Evolutionary conservation across 1,284 basidiomycete genomes (phyloP).

Genomic region (Boletus smithii): DNA sequence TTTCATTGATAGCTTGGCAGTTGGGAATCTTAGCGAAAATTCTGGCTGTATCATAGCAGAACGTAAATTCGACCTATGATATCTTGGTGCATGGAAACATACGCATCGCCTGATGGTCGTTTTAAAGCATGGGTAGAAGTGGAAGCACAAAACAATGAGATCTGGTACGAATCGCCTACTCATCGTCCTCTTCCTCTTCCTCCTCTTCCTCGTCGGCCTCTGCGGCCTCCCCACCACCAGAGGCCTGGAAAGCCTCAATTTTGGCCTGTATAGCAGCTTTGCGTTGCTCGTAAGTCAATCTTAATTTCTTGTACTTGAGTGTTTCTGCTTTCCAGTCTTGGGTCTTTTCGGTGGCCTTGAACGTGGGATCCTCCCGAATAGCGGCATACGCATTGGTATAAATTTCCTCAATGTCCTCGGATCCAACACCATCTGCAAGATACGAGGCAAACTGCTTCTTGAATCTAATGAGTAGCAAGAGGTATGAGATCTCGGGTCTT

Average conservation of each 20-base stretch:
- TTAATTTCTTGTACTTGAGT: conserved; percentile 68
- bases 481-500: conserved; percentile 8
- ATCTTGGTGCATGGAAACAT: conserved; percentile 19
- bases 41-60: conserved; percentile 23
- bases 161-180: conserved; percentile 40
- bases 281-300: conserved; percentile 79
- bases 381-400: conserved; percentile 88
- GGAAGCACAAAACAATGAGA: neutral
- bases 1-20: conserved; percentile 50
- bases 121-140: conserved; percentile 8
- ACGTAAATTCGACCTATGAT: conserved; percentile 6
- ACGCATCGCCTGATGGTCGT: conserved; percentile 14
- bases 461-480: conserved; percentile 56
- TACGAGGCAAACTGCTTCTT: conserved; percentile 98
- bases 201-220: conserved; percentile 48
- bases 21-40: conserved; percentile 42
- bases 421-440: conserved; percentile 93
- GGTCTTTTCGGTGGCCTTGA: conserved; percentile 90
- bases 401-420: conserved; percentile 97
- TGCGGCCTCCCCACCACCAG: conserved; percentile 45
- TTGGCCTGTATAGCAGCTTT: conserved; percentile 75
- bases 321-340: conserved; percentile 91
- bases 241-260: conserved; percentile 82
- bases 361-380: conserved; percentile 92
- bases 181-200: conserved; percentile 53